Evolutionary conservation across 2,329 filamentous ascomycete genomes (phyloP).

Genomic region (Trichoderma sp.): DNA sequence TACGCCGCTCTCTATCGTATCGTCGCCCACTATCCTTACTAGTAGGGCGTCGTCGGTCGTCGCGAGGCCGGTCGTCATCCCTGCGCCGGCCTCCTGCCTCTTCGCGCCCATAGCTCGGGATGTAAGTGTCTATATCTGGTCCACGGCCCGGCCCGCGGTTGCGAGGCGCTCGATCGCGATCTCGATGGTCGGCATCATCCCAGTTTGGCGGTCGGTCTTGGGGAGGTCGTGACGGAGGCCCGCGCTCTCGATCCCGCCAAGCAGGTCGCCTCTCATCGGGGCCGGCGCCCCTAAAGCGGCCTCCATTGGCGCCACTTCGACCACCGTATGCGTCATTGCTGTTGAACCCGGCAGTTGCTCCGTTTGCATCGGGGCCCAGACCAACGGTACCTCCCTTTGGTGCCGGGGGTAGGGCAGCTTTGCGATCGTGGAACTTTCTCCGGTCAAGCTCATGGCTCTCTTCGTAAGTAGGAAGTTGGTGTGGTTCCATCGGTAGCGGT

Average conservation of each 20-base stretch:
- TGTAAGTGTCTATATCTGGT: constrained; percentile 48
- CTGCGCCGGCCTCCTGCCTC: constrained; percentile 33
- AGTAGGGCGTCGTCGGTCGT: constrained; percentile 32
- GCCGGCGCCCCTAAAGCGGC: constrained; percentile 42
- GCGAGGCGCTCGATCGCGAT: constrained; percentile 40
- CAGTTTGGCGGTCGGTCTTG: constrained; percentile 32
- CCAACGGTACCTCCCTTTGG: constrained; percentile 90
- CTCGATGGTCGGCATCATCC: constrained; percentile 40
- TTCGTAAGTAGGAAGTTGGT: constrained; percentile 86
- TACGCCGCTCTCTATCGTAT: constrained; percentile 41
- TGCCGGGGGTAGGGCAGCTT: constrained; percentile 79
- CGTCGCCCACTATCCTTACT: constrained; percentile 36
- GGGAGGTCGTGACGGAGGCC: constrained; percentile 50
- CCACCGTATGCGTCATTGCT: constrained; percentile 48
- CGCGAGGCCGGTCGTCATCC: constrained; percentile 33
- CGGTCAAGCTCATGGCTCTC: constrained; percentile 97
- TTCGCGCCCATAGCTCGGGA: constrained; percentile 44
- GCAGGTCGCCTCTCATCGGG: constrained; percentile 49
- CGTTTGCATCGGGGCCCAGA: constrained; percentile 57
- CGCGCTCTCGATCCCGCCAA: constrained; percentile 54
- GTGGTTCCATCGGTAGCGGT: constrained; percentile 75
- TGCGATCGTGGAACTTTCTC: constrained; percentile 82
- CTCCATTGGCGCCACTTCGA: constrained; percentile 48
- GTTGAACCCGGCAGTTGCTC: constrained; percentile 46
- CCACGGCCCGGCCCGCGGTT: constrained; percentile 32